These are phyloP conservation scores for Microthyrium microscopicum DNA, from an alignment of 2,329 filamentous ascomycete species.

Conservation along the genomic window DNA sequence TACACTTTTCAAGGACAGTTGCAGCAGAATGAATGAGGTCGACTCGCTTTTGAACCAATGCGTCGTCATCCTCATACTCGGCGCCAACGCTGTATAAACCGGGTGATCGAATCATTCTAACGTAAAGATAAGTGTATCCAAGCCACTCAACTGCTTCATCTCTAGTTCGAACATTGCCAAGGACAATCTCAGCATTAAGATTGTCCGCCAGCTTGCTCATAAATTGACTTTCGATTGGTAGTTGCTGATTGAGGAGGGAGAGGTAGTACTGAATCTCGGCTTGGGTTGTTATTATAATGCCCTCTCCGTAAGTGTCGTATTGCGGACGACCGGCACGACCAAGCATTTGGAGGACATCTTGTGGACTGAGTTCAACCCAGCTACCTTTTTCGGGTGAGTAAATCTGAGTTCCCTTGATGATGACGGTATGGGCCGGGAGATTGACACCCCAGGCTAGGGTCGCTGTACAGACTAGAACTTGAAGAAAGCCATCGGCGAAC, in stretches of 20 bases:
- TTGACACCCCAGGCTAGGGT: conserved; percentile 99
- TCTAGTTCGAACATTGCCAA: conserved; percentile 78
- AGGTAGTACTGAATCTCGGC: conserved; percentile 94
- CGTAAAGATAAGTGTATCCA: conserved; percentile 93
- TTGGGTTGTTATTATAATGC: conserved; percentile 96
- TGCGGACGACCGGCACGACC: conserved; percentile 92
- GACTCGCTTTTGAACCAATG: conserved; percentile 91
- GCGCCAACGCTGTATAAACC: conserved; percentile 89
- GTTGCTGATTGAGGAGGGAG: conserved; percentile 87
- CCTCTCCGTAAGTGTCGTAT: conserved; percentile 94
- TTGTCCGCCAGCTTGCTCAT: conserved; percentile 89
- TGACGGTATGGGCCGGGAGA: conserved; percentile 88
- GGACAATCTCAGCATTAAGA: conserved; percentile 85
- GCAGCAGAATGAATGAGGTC: conserved; percentile 93
- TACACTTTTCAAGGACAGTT: conserved; percentile 68
- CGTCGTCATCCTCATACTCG: conserved; percentile 85
- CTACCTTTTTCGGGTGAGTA: conserved; percentile 98
- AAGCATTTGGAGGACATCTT: conserved; percentile 97
- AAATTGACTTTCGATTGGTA: conserved; percentile 94
- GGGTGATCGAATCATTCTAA: conserved; percentile 91
- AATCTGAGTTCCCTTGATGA: conserved; percentile 96
- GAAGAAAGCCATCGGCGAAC: conserved; percentile 78
- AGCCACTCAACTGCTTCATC: conserved; percentile 99
- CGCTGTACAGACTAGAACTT: conserved; percentile 91
- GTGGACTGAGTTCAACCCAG: conserved; percentile 94